Conservation (phyloP, 306 rosid species). For the Leucaena leucocephala region DNA sequence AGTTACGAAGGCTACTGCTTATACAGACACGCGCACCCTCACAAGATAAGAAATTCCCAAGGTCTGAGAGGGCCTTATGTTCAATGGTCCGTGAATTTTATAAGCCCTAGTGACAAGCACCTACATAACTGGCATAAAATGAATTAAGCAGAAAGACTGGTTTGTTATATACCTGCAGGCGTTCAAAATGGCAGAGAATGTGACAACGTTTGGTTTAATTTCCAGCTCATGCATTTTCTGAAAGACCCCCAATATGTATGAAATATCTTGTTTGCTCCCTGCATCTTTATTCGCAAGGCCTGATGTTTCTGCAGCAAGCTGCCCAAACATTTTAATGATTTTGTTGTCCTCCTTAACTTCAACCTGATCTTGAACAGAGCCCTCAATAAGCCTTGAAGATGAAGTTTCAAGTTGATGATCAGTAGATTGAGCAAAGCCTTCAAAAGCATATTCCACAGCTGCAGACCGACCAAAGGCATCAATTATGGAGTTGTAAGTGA, state of each 20-base stretch:
- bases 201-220: constrained; percentile 55
- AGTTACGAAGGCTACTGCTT: too few species aligned
- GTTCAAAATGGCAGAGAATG: constrained; percentile 86
- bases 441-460: constrained; percentile 40
- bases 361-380: constrained; percentile 22
- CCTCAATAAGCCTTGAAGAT: constrained; percentile 29
- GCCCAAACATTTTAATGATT: constrained; percentile 49
- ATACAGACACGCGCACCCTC: not conserved
- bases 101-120: not conserved
- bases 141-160: constrained; percentile 2
- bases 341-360: constrained; percentile 24
- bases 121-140: not conserved
- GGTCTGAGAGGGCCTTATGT: not conserved
- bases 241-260: constrained; percentile 56
- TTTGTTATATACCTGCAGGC: constrained; percentile 79
- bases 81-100: not conserved
- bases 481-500: constrained; percentile 81
- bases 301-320: constrained; percentile 63
- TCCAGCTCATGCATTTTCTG: constrained; percentile 63
- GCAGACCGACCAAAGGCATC: constrained; percentile 70
- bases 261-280: constrained; percentile 34
- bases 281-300: constrained; percentile 49
- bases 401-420: constrained; percentile 25
- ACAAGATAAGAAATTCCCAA: not conserved
- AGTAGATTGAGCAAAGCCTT: constrained; percentile 28